Evolutionary conservation across 1,139 yeast species (phyloP).

Genomic region (Scheffersomyces titani): DNA sequence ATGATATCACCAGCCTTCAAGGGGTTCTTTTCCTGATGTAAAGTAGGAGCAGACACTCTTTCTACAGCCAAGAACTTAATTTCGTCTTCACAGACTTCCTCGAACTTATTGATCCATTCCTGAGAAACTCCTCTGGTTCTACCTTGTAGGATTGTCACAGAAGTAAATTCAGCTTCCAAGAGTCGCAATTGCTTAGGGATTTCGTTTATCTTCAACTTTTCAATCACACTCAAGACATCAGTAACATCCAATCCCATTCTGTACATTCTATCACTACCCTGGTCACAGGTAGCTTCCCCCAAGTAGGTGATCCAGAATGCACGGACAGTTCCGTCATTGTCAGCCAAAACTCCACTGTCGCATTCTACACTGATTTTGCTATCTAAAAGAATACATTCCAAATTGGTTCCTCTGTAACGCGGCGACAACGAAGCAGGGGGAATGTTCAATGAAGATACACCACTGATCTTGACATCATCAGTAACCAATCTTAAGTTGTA

Average conservation of each 20-base stretch:
- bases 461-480: conserved; percentile 76
- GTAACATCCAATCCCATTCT: conserved; percentile 81
- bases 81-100: conserved; percentile 58
- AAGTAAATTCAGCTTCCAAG: conserved; percentile 75
- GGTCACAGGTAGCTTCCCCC: conserved; percentile 57
- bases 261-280: conserved; percentile 60
- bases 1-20: conserved; percentile 70
- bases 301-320: conserved; percentile 84
- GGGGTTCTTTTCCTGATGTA: conserved; percentile 25
- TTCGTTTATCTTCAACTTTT: conserved; percentile 50
- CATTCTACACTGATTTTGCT: conserved; percentile 74
- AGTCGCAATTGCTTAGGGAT: conserved; percentile 61
- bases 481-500: conserved; percentile 69
- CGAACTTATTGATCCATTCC: conserved; percentile 74
- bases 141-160: conserved; percentile 72
- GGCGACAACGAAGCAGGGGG: conserved; percentile 73
- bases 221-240: conserved; percentile 60
- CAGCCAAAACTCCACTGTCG: conserved; percentile 79
- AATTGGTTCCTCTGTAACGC: conserved; percentile 80
- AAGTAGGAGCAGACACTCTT: conserved; percentile 59
- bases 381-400: conserved; percentile 77
- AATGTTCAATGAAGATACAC: conserved; percentile 70
- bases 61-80: conserved; percentile 73
- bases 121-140: conserved; percentile 85
- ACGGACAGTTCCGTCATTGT: conserved; percentile 73